Percentiles rank a stretch among this genome's conserved stretches.
Evolutionary conservation across 106 monocot genomes (phyloP).

Genomic region (Alisma plantagoaquatica): DNA sequence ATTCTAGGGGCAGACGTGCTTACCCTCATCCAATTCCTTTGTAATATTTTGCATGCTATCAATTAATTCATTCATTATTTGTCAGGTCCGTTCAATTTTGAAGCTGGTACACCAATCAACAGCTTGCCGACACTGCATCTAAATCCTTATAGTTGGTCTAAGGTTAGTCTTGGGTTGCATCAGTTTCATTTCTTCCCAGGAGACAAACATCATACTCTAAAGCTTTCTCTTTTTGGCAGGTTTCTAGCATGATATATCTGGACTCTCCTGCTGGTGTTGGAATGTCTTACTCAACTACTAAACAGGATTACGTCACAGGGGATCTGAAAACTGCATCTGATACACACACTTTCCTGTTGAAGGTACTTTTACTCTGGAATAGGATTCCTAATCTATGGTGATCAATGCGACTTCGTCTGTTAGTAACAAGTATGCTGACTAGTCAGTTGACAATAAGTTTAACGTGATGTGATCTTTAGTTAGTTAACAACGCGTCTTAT

Average conservation of each 20-base stretch:
- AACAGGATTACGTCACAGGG: conserved; percentile 52
- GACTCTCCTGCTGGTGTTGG: conserved; percentile 89
- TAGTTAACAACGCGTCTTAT: no score
- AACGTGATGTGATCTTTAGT: no score
- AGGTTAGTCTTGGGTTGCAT: conserved; percentile 23
- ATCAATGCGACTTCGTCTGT: no score
- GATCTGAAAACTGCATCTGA: conserved; percentile 74
- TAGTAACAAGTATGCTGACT: no score
- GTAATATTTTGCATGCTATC: no score
- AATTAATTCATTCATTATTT: no score
- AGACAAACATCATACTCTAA: no score
- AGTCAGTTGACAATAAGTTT: no score
- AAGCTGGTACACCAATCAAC: conserved; percentile 18
- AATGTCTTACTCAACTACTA: conserved; percentile 48
- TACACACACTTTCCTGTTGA: conserved; percentile 61
- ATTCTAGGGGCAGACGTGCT: no score
- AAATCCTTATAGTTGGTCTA: conserved; percentile 94
- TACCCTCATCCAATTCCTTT: no score
- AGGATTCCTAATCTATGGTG: no score
- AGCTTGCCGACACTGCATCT: conserved; percentile 59
- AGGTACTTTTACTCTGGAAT: conserved; percentile 52
- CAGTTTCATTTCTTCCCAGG: neutral
- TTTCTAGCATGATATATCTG: conserved; percentile 71
- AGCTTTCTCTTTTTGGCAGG: conserved; percentile 32
- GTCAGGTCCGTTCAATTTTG: conserved; percentile 82